Evolutionary conservation across 1,284 basidiomycete genomes (phyloP), one percentile per base, ranked within the genome.

Genomic region (Kwoniella shivajii): DNA sequence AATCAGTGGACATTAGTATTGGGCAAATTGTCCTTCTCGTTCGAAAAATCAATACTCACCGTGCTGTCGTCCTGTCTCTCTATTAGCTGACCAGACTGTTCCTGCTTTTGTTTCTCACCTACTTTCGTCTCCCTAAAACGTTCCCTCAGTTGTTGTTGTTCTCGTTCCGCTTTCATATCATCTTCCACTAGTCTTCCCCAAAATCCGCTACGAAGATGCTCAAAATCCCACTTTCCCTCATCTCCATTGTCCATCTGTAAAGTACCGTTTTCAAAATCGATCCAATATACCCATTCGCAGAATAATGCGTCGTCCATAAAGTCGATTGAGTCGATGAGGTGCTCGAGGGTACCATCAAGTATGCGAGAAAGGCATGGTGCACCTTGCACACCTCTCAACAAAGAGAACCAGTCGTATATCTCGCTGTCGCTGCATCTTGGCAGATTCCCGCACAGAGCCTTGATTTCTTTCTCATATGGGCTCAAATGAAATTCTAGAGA

Each of bases 231-330:
- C 4, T 18, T 24, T 3, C 46, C 33, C 11, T 48, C 46, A 20
- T 22, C 43, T 26, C 52, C 43, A 9, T 22, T 24, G 6, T 27
- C 41, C 30, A 57, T 39, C 22, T 26, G 16, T 16, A 57, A 38
- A 2, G 27, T 43, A 14, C 45, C 3, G 13, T 45, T 54, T 4
- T 59, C 52, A 24, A 59, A 54, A 44, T 59, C 51, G 29, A 59
- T 24, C 36, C 34, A 54, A 26, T 59, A 59, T 14, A n/a, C 43
- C 16, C 42, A 59, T 36, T 59, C 57, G 46, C 50, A 53, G 27
- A 41, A 59, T 6, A 57, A 20, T 11, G 27, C 22, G 24, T 51
- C 37, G 16, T 1, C 2, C 11, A 31, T 29, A n/a, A 52, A 57
- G 4, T 43, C 29, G 3, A 29, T 45, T 1, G 0, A 2, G 18